Evolutionary conservation across 768 basidiomycete genomes (phyloP).

Genomic region (Macrolepiota albuminosa): DNA sequence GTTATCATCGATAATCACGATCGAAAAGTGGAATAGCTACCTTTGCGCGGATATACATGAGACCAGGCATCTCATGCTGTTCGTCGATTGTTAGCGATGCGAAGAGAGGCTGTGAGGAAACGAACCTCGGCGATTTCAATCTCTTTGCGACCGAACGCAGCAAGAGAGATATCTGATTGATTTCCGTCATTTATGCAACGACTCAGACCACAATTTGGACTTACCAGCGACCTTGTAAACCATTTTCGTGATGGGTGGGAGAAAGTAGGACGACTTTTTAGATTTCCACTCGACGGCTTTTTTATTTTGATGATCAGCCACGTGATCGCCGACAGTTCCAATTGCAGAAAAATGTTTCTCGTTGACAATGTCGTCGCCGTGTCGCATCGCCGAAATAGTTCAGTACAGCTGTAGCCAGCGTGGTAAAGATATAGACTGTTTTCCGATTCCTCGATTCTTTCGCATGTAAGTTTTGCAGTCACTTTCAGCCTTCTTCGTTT

Average conservation of each 20-base stretch:
- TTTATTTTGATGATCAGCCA: conserved; percentile 25
- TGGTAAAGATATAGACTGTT: conserved; percentile 46
- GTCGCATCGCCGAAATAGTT: conserved; percentile 64
- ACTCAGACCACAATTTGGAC: conserved; percentile 8
- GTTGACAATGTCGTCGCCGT: conserved; percentile 21
- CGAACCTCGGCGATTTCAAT: conserved; percentile 95
- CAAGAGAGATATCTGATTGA: conserved; percentile 81
- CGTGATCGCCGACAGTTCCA: conserved; percentile 19
- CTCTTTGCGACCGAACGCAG: conserved; percentile 99
- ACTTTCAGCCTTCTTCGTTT: neutral
- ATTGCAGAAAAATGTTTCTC: neutral
- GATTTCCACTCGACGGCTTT: conserved; percentile 32
- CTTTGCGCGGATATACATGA: conserved; percentile 90
- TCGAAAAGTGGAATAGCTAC: conserved; percentile 31
- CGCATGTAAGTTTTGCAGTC: conserved; percentile 45
- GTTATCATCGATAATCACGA: conserved; percentile 14
- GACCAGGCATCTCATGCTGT: conserved; percentile 92
- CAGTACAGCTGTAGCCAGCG: conserved; percentile 62
- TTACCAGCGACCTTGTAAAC: conserved; percentile 88
- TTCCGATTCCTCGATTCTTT: conserved; percentile 73
- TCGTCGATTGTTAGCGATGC: conserved; percentile 11
- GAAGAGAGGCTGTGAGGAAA: conserved; percentile 12
- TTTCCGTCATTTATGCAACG: conserved; percentile 9
- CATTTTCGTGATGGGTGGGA: conserved; percentile 43
- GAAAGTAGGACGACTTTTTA: conserved; percentile 16